Base-by-base conservation (phyloP, 495 filamentous ascomycete genomes). In the Podospora anserina region DNA sequence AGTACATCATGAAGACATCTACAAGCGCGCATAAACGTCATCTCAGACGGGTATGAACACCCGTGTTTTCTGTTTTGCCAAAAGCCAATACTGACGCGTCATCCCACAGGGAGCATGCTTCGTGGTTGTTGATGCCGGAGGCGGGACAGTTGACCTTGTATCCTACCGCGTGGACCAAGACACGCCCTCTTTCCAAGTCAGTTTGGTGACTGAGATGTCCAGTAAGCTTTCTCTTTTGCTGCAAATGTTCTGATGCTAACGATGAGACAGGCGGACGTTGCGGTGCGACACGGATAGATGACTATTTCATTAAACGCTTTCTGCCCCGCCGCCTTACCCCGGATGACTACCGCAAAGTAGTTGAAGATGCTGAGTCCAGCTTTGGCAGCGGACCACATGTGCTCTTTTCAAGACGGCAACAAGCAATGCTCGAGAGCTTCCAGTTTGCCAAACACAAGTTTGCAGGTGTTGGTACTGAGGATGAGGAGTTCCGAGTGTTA, bases 381-480 rank as follows among this genome's bases (percentile, higher is more conserved):
- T 20, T 26, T 20, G 55, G 55, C 4, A 58, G 55, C 23, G 55
- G 55, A 3, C 55, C 55, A 4, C 55, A 58, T 58, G 55, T 58
- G 5, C 55, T 19, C 19, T 58, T 58, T n/a, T 20, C 55, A 2
- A 58, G 23, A 26, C 20, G 23, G n/a, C n/a, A 58, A 4, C 55
- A 58, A 26, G n/a, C 23, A 7, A 58, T 58, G 55, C 55, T 58
- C 13, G 55, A 58, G 6, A 58, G 55, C 55, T 58, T 58, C 23
- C 55, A 58, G 23, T 26, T 20, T 26, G 55, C 23, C 55, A 58
- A 58, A 18, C 55, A 58, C 55, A 58, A 58, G 23, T 58, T 58
- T 58, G 55, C 55, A 49, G 39, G 39, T 16, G 39, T 49, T 58
- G 55, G 55, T 5, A 19, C 55, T 20, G 55, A 58, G 5, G 55